These are phyloP conservation scores for Penicillium lividum DNA, from an alignment of 495 filamentous ascomycete genomes.

Conservation along the genomic window DNA sequence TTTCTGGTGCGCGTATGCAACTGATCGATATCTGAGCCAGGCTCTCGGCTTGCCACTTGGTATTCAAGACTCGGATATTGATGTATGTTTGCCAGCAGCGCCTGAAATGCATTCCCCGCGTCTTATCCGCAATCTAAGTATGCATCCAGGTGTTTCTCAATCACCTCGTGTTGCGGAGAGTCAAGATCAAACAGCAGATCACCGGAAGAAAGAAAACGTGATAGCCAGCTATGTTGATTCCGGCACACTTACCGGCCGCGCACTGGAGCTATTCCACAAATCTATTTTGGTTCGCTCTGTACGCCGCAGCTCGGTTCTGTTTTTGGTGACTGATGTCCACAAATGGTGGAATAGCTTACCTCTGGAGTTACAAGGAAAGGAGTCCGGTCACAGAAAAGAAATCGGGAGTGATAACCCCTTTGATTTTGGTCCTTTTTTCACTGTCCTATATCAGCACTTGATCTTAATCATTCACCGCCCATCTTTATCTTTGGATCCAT, in stretches of 20 bases:
- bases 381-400: not conserved
- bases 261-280: constrained; percentile 45
- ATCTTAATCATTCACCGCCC: constrained; percentile 64
- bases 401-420: constrained; percentile 24
- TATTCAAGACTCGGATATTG: constrained; percentile 45
- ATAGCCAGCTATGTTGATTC: constrained; percentile 44
- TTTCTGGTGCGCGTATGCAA: constrained; percentile 54
- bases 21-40: constrained; percentile 52
- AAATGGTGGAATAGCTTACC: constrained; percentile 49
- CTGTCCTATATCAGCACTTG: constrained; percentile 67
- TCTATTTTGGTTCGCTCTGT: constrained; percentile 41
- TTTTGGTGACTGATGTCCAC: constrained; percentile 45
- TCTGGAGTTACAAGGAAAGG: constrained; percentile 28
- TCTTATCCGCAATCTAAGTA: constrained; percentile 3
- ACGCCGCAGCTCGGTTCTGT: constrained; percentile 35
- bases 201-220: constrained; percentile 25
- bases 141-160: not conserved
- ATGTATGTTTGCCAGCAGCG: constrained; percentile 39
- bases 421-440: constrained; percentile 45
- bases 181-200: not conserved
- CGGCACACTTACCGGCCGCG: constrained; percentile 41
- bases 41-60: constrained; percentile 46
- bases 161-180: not conserved
- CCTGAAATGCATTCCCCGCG: constrained; percentile 34
- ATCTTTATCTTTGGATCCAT: constrained; percentile 35